phyloP scores from a whole-genome alignment of 1,139 yeast species.

The Kurtzmaniella quercitrusa region DNA sequence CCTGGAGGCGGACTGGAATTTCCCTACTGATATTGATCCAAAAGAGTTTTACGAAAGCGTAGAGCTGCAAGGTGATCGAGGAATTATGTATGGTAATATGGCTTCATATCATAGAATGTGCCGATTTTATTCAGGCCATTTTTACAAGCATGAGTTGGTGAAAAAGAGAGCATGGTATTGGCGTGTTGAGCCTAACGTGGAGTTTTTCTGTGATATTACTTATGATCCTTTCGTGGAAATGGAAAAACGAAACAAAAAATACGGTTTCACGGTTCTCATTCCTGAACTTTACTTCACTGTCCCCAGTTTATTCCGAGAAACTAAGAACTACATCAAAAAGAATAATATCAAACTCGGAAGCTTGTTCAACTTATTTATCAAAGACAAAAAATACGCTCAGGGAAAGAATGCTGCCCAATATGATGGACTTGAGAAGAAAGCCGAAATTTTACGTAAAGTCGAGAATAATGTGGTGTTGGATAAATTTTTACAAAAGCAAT shows the following conservation, averaged over 20 bases:
- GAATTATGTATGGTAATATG: slow-evolving; percentile 75
- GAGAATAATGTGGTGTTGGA: slow-evolving; percentile 26
- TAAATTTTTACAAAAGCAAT: slow-evolving; percentile 17
- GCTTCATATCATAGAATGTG: slow-evolving; percentile 81
- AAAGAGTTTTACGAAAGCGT: slow-evolving; percentile 50
- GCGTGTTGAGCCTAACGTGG: slow-evolving; percentile 80
- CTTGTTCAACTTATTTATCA: slow-evolving; percentile 55
- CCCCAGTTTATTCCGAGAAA: slow-evolving; percentile 73
- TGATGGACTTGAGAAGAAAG: slow-evolving; percentile 16
- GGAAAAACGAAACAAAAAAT: slow-evolving; percentile 64
- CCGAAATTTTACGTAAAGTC: slow-evolving; percentile 23
- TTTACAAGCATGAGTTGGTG: slow-evolving; percentile 68
- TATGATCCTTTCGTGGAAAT: slow-evolving; percentile 87
- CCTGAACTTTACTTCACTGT: slow-evolving; percentile 74
- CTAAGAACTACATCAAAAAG: slow-evolving; percentile 55
- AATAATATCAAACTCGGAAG: slow-evolving; percentile 45
- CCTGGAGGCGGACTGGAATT: slow-evolving; percentile 65
- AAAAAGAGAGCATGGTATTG: slow-evolving; percentile 56
- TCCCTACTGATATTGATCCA: slow-evolving; percentile 25
- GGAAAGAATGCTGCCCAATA: slow-evolving; percentile 21
- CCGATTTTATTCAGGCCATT: slow-evolving; percentile 51
- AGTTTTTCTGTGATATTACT: slow-evolving; percentile 83
- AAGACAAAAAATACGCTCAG: slow-evolving; percentile 21
- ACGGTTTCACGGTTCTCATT: slow-evolving; percentile 78
- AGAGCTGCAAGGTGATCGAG: slow-evolving; percentile 72